A percentile compares a stretch with the other conserved stretches of the same genome.
These are phyloP conservation scores for Glarea lozoyensis DNA, from an alignment of 495 filamentous ascomycete species.

Conservation along the genomic window DNA sequence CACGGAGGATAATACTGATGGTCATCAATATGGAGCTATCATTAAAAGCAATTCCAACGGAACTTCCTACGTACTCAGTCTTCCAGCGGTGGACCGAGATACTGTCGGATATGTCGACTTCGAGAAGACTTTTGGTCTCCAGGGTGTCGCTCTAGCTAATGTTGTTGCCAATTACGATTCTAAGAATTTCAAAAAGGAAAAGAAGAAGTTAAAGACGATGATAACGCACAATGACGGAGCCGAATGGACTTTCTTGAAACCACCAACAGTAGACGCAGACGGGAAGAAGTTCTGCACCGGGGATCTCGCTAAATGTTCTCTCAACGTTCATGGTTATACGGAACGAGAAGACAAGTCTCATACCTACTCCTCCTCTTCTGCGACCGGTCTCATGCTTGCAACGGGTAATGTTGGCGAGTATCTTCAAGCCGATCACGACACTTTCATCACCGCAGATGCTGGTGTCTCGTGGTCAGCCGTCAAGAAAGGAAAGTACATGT, in stretches of 20 bases:
- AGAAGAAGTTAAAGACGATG: conserved; percentile 76
- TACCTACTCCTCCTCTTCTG: conserved; percentile 79
- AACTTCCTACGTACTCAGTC: conserved; percentile 80
- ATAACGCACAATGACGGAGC: conserved; percentile 96
- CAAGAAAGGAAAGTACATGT: conserved; percentile 79
- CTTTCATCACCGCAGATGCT: conserved; percentile 80
- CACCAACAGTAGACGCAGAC: conserved; percentile 58
- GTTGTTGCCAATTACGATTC: conserved; percentile 65
- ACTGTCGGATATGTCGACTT: conserved; percentile 77
- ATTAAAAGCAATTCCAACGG: conserved; percentile 98
- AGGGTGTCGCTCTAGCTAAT: conserved; percentile 84
- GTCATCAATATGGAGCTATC: conserved; percentile 68
- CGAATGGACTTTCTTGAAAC: conserved; percentile 66
- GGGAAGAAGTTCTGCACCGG: conserved; percentile 64
- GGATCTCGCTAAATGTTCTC: conserved; percentile 55
- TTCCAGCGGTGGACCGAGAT: conserved; percentile 70
- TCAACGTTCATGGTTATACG: conserved; percentile 93
- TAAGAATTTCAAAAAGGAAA: conserved; percentile 45
- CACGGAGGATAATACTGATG: conserved; percentile 51
- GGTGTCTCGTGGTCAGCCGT: conserved; percentile 81
- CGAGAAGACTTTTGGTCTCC: conserved; percentile 85
- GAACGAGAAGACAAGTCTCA: conserved; percentile 71
- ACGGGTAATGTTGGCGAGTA: conserved; percentile 81
- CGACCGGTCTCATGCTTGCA: conserved; percentile 85
- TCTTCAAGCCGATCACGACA: conserved; percentile 61